These are phyloP conservation scores for Sugiyamaella lignohabitans DNA, from an alignment of 805 yeast genomes.

Conservation along the genomic window DNA sequence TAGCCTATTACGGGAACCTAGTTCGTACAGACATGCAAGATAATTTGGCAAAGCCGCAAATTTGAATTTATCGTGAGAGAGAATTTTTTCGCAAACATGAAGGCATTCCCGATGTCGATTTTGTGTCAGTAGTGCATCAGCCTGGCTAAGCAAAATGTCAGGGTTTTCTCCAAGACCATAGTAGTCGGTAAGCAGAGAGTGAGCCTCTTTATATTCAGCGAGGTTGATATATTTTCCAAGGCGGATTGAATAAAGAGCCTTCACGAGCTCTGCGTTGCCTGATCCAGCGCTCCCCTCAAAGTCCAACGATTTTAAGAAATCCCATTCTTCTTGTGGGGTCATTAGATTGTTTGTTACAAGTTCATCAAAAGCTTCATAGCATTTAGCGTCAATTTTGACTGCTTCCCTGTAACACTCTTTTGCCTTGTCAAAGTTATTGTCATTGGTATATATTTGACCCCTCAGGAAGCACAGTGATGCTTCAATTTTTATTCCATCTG, in stretches of 20 bases:
- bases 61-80: constrained; percentile 56
- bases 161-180: constrained; percentile 62
- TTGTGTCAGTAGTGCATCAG: constrained; percentile 64
- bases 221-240: constrained; percentile 64
- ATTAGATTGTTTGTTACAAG: constrained; percentile 64
- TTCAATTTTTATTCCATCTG: constrained; percentile 72
- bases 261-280: constrained; percentile 76
- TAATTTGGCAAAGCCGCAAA: constrained; percentile 69
- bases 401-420: constrained; percentile 86
- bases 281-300: constrained; percentile 50
- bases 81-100: constrained; percentile 55
- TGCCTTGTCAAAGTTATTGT: constrained; percentile 78
- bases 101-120: constrained; percentile 76
- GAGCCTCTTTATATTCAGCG: constrained; percentile 56
- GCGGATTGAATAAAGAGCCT: constrained; percentile 64
- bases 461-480: constrained; percentile 80
- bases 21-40: constrained; percentile 76
- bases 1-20: constrained; percentile 73
- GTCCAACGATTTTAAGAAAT: constrained; percentile 53
- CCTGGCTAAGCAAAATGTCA: constrained; percentile 62
- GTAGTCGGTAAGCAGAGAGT: constrained; percentile 58
- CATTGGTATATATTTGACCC: constrained; percentile 76
- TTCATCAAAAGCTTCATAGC: constrained; percentile 87
- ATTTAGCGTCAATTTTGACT: constrained; percentile 76
- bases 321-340: constrained; percentile 86